A percentile compares a stretch with the other conserved stretches of the same genome.
phyloP scores from a whole-genome alignment of 371 early-diverging fungal species.

The Mucor piriformis region DNA sequence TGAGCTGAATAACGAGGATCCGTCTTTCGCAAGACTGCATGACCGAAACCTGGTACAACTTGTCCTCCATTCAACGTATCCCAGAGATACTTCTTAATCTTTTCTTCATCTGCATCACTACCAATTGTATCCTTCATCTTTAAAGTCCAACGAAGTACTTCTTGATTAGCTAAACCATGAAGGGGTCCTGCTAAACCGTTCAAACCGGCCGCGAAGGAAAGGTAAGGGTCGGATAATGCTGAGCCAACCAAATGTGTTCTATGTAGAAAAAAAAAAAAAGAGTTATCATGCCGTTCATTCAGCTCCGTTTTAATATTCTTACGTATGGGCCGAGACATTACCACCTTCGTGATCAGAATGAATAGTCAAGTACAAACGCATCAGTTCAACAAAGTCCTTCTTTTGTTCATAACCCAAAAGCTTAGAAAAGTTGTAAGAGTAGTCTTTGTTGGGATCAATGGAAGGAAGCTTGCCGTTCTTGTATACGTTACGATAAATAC shows the following conservation, averaged over 20 bases:
- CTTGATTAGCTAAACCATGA: conserved; percentile 99
- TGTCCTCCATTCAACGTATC: conserved; percentile 92
- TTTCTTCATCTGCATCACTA: conserved; percentile 83
- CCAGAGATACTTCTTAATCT: conserved; percentile 96
- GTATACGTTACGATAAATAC: conserved; percentile 98
- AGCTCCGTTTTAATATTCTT: conserved; percentile 71
- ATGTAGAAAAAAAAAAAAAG: conserved; percentile 3
- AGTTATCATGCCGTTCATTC: neutral
- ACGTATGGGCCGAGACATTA: conserved; percentile 94
- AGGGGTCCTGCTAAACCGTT: conserved; percentile 99
- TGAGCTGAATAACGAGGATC: conserved; percentile 98
- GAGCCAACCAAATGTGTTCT: conserved; percentile 94
- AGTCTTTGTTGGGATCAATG: conserved; percentile 87
- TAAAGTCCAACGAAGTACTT: conserved; percentile 96
- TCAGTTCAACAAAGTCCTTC: conserved; percentile 92
- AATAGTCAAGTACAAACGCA: conserved; percentile 98
- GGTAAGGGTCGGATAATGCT: conserved; percentile 97
- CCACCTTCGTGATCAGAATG: conserved; percentile 99
- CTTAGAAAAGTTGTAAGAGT: conserved; percentile 93
- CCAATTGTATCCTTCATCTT: conserved; percentile 90
- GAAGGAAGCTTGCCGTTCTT: conserved; percentile 92
- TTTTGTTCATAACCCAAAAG: conserved; percentile 90
- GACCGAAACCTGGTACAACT: conserved; percentile 98
- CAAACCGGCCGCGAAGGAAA: conserved; percentile 95
- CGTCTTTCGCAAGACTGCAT: conserved; percentile 94